Conservation (phyloP, 2,329 filamentous ascomycete genomes). For the Paraconiothyrium brasiliense region DNA sequence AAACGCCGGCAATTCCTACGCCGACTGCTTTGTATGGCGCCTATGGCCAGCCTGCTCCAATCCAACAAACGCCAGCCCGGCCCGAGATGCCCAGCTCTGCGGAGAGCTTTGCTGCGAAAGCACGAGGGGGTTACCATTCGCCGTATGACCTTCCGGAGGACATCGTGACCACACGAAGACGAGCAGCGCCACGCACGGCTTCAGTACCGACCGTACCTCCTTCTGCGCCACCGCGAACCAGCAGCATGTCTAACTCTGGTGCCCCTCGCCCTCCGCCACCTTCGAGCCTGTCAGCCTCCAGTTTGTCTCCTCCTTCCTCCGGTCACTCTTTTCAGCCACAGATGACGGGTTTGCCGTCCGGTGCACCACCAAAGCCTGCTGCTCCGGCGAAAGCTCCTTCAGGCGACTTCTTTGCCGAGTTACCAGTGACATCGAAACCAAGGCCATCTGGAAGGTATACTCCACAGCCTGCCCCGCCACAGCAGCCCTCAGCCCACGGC, state of each 20-base stretch:
- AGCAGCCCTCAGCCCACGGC: constrained; percentile 34
- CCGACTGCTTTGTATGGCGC: constrained; percentile 38
- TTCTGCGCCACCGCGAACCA: constrained; percentile 67
- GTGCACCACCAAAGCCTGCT: constrained; percentile 35
- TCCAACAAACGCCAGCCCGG: constrained; percentile 49
- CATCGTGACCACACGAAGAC: constrained; percentile 76
- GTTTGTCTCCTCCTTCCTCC: constrained; percentile 53
- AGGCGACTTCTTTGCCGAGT: constrained; percentile 59
- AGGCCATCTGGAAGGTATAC: constrained; percentile 51
- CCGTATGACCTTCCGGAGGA: constrained; percentile 96
- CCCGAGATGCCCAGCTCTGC: constrained; percentile 61
- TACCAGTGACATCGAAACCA: constrained; percentile 56
- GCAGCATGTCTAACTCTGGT: constrained; percentile 60
- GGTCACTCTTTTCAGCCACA: constrained; percentile 48
- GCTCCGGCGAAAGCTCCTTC: constrained; percentile 39
- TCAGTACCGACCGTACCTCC: constrained; percentile 48
- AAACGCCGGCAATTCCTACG: constrained; percentile 26
- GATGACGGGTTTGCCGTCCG: constrained; percentile 40
- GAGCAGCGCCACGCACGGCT: constrained; percentile 41
- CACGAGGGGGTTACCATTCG: constrained; percentile 91
- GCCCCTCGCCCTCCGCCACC: constrained; percentile 35
- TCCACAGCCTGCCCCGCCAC: constrained; percentile 42
- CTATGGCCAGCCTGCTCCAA: constrained; percentile 40
- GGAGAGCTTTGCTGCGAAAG: constrained; percentile 88
- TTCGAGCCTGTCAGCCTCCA: constrained; percentile 45